phyloP scores from a whole-genome alignment of 768 basidiomycete species.

The Mycena filopes region DNA sequence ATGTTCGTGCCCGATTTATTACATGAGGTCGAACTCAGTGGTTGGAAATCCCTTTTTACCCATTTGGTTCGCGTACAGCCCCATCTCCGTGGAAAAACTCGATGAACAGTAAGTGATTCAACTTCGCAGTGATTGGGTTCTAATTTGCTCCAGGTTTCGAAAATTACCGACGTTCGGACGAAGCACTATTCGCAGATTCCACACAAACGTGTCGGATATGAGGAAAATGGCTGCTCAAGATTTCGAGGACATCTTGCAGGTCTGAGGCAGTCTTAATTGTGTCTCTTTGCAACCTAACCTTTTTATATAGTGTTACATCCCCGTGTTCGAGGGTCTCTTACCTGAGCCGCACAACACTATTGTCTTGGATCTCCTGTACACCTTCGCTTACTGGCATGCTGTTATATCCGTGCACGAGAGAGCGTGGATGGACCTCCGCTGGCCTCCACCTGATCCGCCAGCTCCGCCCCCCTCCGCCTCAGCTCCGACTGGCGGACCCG shows the following conservation, averaged over 20 bases:
- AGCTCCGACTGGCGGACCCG: too few species aligned
- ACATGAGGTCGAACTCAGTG: slow-evolving; percentile 53
- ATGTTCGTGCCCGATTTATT: slow-evolving; percentile 49
- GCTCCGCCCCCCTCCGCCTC: too few species aligned
- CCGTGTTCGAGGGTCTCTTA: slow-evolving; percentile 49
- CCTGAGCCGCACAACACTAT: slow-evolving; percentile 31
- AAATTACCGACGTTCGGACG: slow-evolving; percentile 42
- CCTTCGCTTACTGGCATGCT: slow-evolving; percentile 28
- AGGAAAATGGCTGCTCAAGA: slow-evolving; percentile 49
- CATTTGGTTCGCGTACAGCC: slow-evolving; percentile 46
- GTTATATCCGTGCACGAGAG: too few species aligned
- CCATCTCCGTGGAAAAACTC: slow-evolving; percentile 33
- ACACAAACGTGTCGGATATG: slow-evolving; percentile 46
- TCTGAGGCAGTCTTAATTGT: slow-evolving; percentile 27
- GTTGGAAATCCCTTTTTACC: slow-evolving; percentile 49
- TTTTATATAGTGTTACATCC: slow-evolving; percentile 41
- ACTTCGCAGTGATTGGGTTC: neutral
- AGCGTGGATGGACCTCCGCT: too few species aligned
- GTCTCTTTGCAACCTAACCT: neutral
- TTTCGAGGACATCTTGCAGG: slow-evolving; percentile 58
- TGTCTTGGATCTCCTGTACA: slow-evolving; percentile 28
- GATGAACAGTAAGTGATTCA: slow-evolving; percentile 41
- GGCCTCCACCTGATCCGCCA: too few species aligned
- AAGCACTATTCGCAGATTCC: slow-evolving; percentile 48
- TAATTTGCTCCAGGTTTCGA: slow-evolving; percentile 36